Evolutionary conservation across 1,284 basidiomycete species (phyloP), one percentile per base, ranked within the genome.

Genomic region (Puccinia coronata): DNA sequence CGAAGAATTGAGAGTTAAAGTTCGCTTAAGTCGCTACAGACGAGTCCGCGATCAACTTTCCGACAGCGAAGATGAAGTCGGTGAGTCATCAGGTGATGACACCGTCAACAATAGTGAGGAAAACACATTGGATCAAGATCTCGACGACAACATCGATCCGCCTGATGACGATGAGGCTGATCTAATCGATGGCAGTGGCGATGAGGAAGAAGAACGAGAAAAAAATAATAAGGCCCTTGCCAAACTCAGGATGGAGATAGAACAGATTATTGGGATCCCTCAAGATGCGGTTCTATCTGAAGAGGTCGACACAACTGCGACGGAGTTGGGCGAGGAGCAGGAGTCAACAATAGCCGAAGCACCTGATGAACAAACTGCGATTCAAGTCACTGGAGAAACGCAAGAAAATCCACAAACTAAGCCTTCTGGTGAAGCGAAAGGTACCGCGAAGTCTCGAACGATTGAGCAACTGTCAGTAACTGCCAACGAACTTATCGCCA

Each of bases 111-210:
- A 71, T 23, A 59, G 67, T 47, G 51, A 80, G 47, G 53, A 57
- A 51, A 53, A 57, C 25, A 8, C 1, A 47, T 39, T 25, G 14
- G 69, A 80, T 70, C 25, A 41, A 12, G 39, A 41, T 70, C n/a
- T 53, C 14, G 25, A 25, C 53, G 41, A 23, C 8, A 39, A 79
- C 39, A n/a, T 69, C 11, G 51, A 70, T 41, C 39, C 36, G n/a
- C 49, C 36, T 14, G 34, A 51, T 36, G 67, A 71, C n/a, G 43
- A 43, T 49, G 69, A 80, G 23, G 51, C 28, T 8, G 55, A 59
- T n/a, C 36, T 72, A 43, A 43, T 80, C 41, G 78, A 80, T 72
- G 78, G 78, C 12, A 80, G 78, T 36, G 78, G 78, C 18, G 78
- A 80, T 49, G 78, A 80, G 39, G 78, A 80, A 61, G 49, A 31